These are phyloP conservation scores for Lachnellula occidentalis DNA, from an alignment of 2,329 filamentous ascomycete genomes.

Conservation along the genomic window DNA sequence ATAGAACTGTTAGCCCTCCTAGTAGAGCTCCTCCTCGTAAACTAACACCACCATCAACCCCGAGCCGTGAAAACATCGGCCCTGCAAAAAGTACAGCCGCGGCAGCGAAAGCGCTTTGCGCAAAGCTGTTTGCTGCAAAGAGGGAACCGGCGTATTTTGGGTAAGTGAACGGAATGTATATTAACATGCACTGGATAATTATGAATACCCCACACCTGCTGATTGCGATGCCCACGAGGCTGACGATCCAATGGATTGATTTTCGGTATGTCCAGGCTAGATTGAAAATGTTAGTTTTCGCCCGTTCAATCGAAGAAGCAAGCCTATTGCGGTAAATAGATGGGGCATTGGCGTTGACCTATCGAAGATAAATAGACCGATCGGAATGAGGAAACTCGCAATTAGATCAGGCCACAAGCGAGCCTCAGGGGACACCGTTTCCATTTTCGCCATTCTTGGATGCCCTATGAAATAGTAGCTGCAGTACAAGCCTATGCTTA, in stretches of 20 bases:
- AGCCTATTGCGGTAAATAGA: not conserved
- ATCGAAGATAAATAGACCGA: constrained; percentile 54
- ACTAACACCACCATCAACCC: constrained; percentile 49
- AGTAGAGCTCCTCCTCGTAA: constrained; percentile 54
- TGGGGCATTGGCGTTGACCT: not conserved
- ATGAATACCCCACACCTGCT: constrained; percentile 35
- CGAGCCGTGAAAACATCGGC: constrained; percentile 53
- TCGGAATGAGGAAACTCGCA: constrained; percentile 44
- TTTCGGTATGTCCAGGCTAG: constrained; percentile 43
- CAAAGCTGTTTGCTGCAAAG: constrained; percentile 38
- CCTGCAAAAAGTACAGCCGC: constrained; percentile 51
- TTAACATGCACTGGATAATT: constrained; percentile 52
- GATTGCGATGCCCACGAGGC: constrained; percentile 47
- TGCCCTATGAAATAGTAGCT: constrained; percentile 1
- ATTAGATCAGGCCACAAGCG: constrained; percentile 29
- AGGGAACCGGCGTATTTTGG: constrained; percentile 47
- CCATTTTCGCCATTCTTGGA: not conserved
- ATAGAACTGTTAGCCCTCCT: constrained; percentile 45
- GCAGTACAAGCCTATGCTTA: constrained; percentile 1
- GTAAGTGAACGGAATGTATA: constrained; percentile 43
- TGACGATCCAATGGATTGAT: constrained; percentile 48
- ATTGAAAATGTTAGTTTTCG: not conserved
- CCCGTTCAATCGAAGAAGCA: not conserved
- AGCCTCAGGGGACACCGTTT: not conserved
- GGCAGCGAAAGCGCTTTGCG: constrained; percentile 38